Evolutionary conservation across 345 rosid species (phyloP), one percentile per base, ranked within the genome.

Genomic region (Aquilaria malaccensis): DNA sequence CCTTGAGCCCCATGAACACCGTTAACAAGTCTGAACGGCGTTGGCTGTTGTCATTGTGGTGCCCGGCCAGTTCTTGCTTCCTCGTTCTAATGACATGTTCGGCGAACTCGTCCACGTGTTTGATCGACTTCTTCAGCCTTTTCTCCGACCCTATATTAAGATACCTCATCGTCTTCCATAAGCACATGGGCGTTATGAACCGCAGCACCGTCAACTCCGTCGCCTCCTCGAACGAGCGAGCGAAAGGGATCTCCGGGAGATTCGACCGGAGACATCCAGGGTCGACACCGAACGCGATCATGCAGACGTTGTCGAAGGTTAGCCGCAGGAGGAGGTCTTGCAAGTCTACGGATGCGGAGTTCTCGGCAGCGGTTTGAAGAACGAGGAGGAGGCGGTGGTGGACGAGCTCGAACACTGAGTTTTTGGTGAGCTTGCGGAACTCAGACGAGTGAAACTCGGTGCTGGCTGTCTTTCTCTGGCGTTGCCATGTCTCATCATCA

Each of bases 381-480:
- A 90, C 87, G 0, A 86, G 95, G 13, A 87, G 60, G 41, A 90
- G 92, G 48, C 97, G 76, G 51, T 74, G 67, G 66, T 85, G 88
- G 30, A 87, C 88, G 9, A 87, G 90, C 68, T 85, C 84, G 13
- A 68, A 61, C 73, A 87, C 60, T 1, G 95, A 87, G 6, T 82
- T 79, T 0, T 74, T 72, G 0, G 90, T 89, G 55, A 83, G 46
- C 10, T 79, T 69, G 66, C 92, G 79, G 80, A 89, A 87, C 69
- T 79, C 81, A 0, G 92, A 68, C 9, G 97, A 87, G 62, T 87
- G 97, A 62, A 90, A 87, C 85, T 90, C 97, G 31, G 85, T 75
- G 79, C 95, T 90, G 0, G 92, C 86, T 0, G 87, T 81, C 77
- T 87, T 90, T 52, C 97, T 80, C 22, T 90, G 97, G 55, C 78